Base-by-base conservation (phyloP, 2,329 filamentous ascomycete genomes). In the Apiospora hydei region DNA sequence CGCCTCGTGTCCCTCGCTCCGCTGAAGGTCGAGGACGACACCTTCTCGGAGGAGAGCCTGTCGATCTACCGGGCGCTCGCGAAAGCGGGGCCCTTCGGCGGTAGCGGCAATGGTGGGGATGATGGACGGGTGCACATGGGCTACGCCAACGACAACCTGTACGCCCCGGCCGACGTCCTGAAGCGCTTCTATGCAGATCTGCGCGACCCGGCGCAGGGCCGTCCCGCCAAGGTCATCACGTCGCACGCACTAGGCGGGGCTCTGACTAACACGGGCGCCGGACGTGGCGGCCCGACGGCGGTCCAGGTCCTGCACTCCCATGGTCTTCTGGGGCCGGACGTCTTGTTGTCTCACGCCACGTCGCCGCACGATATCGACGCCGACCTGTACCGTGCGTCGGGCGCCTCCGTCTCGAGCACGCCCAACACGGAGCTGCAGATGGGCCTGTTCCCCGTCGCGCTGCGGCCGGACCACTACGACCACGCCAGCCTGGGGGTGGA, bases 371-470 rank as follows among this genome's bases (percentile, higher is more conserved):
- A 77, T 4, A 76, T 80, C 10, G 84, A 86, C 67, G 81, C 80
- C 1, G 76, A 77, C 11, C 70, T 81, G 0, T 77, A 87, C 24
- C 75, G 78, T 43, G 74, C 78, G 26, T 75, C 80, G 13, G 79
- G 81, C 8, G 81, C 80, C 1, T 78, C 80, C 64, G 77, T 87
- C 21, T 85, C 84, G 2, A 81, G 79, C 21, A 88, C 87, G 0
- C 86, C 86, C 0, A 84, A 83, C n/a, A 85, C 85, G 0, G 87
- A 88, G 75, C 76, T 86, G 13, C 85, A 88, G 73, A 87, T 87
- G 85, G 82, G 80, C 0, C 81, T 81, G 0, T 69, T 77, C 4
- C 81, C 83, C 0, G 79, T 85, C 2, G 82, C 81, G 47, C 80
- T 84, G 72, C 70, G 72, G 7, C 70, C 75, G 3, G 79, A 79